phyloP scores from a whole-genome alignment of 305 asterid species.

The Striga hermonthica region DNA sequence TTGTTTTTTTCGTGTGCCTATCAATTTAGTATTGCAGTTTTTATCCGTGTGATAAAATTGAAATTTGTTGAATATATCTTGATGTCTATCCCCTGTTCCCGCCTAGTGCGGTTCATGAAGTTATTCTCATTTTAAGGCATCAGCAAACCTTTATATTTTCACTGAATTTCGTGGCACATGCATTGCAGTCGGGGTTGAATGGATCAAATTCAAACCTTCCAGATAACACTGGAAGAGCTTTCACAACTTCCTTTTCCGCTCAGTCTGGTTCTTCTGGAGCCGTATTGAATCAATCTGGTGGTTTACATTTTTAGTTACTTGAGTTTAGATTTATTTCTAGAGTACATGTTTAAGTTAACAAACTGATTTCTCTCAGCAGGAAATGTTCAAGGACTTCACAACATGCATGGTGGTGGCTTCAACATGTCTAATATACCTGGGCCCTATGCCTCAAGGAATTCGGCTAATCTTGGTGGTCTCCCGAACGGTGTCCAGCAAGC shows the following conservation, averaged over 20 bases:
- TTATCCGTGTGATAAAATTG: conserved; percentile 16
- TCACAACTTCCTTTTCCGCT: conserved; percentile 55
- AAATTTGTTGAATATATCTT: neutral
- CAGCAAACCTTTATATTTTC: conserved; percentile 10
- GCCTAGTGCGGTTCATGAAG: neutral
- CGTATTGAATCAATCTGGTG: conserved; percentile 29
- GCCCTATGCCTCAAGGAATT: conserved; percentile 68
- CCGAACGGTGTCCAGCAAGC: conserved; percentile 74
- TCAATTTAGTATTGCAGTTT: conserved; percentile 18
- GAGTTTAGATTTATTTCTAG: conserved; percentile 19
- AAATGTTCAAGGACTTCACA: conserved; percentile 71
- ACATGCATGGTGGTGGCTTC: conserved; percentile 58
- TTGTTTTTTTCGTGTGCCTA: conserved; percentile 4
- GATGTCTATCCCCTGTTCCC: conserved; percentile 6
- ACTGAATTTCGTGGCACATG: conserved; percentile 23
- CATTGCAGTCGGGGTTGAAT: conserved; percentile 59
- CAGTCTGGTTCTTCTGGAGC: conserved; percentile 74
- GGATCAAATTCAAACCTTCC: conserved; percentile 69
- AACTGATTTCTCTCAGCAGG: conserved; percentile 31
- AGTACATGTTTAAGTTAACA: conserved; percentile 14
- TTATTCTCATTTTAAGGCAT: neutral
- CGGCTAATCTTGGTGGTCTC: conserved; percentile 57
- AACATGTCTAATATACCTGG: conserved; percentile 66
- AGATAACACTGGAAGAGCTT: conserved; percentile 64
- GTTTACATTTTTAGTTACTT: conserved; percentile 32